Conservation (phyloP, 164 flowering plant species). For the Stephania japonica region DNA sequence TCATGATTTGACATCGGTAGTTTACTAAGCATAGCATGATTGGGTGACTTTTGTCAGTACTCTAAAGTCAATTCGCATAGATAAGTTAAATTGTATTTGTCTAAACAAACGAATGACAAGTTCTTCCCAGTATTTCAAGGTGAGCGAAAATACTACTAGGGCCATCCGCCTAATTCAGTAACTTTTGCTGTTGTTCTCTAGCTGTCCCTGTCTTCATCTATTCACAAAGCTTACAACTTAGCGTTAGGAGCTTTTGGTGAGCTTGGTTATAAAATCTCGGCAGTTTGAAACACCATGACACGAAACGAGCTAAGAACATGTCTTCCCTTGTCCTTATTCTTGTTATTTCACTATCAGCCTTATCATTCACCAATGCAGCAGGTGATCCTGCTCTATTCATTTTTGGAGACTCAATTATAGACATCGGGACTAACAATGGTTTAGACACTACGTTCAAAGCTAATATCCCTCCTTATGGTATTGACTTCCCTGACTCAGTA, state of each 20-base stretch:
- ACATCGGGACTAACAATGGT: slow-evolving; percentile 49
- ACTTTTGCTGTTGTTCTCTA: not conserved
- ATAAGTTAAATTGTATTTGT: too few species aligned
- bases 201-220: not conserved
- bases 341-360: slow-evolving; percentile 10
- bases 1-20: too few species aligned
- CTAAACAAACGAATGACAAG: too few species aligned
- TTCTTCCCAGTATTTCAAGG: too few species aligned
- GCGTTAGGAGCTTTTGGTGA: not conserved
- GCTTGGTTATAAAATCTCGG: not conserved
- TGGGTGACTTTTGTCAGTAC: too few species aligned
- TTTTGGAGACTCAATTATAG: slow-evolving; percentile 56
- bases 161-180: not conserved
- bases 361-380: slow-evolving; percentile 8
- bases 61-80: too few species aligned
- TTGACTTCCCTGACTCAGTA: slow-evolving; percentile 35
- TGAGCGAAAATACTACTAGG: not conserved
- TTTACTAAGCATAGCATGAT: too few species aligned
- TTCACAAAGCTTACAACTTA: not conserved
- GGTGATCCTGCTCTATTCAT: slow-evolving; percentile 30
- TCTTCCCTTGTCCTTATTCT: slow-evolving; percentile 6
- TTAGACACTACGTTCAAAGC: slow-evolving; percentile 23
- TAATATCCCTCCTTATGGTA: slow-evolving; percentile 37
- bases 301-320: too few species aligned
- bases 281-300: not conserved